These are phyloP conservation scores for Cornus florida DNA, from an alignment of 148 eudicot species.

Conservation along the genomic window DNA sequence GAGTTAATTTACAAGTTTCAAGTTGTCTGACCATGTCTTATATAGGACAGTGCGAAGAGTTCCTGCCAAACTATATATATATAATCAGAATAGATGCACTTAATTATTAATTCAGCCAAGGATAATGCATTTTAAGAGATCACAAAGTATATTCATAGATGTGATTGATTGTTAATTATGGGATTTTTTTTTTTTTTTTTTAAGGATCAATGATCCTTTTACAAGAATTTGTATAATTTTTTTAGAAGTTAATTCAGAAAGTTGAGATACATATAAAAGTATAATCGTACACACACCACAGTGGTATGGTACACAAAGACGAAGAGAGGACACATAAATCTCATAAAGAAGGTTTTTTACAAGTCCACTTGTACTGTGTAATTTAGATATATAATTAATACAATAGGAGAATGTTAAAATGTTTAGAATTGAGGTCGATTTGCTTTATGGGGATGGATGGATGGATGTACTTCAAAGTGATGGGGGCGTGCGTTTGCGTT, in stretches of 20 bases:
- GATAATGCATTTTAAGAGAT: no score
- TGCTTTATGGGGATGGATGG: constrained; percentile 24
- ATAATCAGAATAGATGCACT: no score
- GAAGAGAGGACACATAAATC: background rate
- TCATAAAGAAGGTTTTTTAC: constrained; percentile 4
- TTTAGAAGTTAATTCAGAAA: background rate
- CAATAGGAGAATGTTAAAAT: constrained; percentile 13
- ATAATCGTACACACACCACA: background rate
- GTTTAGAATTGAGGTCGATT: constrained; percentile 30
- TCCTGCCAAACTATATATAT: no score
- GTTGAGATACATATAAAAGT: background rate
- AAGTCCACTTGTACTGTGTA: background rate
- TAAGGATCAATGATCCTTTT: background rate
- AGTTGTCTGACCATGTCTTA: background rate
- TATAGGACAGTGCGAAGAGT: background rate
- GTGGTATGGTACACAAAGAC: constrained; percentile 6
- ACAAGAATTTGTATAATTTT: background rate
- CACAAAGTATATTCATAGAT: no score
- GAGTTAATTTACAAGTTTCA: background rate
- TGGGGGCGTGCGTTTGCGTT: background rate
- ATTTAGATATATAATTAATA: background rate
- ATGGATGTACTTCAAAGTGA: constrained; percentile 6
- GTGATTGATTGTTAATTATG: no score
- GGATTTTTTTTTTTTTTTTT: no score
- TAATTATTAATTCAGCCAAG: no score